A percentile compares a stretch with the other conserved stretches of the same genome.
Conservation (phyloP, 805 yeast genomes). For the Maudiozyma pseudohumilis region DNA sequence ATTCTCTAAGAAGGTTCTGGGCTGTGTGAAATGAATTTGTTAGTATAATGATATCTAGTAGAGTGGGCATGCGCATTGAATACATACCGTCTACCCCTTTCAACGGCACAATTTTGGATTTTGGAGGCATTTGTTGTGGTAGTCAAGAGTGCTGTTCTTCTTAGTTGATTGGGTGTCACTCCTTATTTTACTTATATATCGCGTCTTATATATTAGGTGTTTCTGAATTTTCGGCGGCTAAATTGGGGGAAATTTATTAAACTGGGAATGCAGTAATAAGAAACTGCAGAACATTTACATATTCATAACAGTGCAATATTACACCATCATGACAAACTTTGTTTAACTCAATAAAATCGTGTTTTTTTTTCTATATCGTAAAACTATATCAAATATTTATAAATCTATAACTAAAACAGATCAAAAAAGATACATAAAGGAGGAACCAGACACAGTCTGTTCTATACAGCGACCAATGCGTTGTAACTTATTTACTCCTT, state of each 20-base stretch:
- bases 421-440: background rate
- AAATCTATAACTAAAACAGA: background rate
- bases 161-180: too few species aligned
- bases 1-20: constrained; percentile 29
- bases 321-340: too few species aligned
- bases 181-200: too few species aligned
- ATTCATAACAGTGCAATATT: too few species aligned
- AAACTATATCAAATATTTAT: background rate
- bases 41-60: background rate
- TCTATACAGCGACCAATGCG: background rate
- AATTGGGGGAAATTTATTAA: too few species aligned
- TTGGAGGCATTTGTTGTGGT: constrained; percentile 1
- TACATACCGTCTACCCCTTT: constrained; percentile 1
- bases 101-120: background rate
- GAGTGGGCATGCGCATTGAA: too few species aligned
- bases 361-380: background rate
- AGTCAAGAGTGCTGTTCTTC: too few species aligned
- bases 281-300: too few species aligned
- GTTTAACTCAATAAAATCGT: too few species aligned
- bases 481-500: constrained; percentile 4
- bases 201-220: too few species aligned
- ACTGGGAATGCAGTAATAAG: too few species aligned
- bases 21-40: constrained; percentile 12
- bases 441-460: background rate
- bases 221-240: background rate